Percentiles rank a stretch among this genome's conserved stretches.
phyloP scores from a whole-genome alignment of 2,329 filamentous ascomycete genomes.

The Aspergillus sergii region DNA sequence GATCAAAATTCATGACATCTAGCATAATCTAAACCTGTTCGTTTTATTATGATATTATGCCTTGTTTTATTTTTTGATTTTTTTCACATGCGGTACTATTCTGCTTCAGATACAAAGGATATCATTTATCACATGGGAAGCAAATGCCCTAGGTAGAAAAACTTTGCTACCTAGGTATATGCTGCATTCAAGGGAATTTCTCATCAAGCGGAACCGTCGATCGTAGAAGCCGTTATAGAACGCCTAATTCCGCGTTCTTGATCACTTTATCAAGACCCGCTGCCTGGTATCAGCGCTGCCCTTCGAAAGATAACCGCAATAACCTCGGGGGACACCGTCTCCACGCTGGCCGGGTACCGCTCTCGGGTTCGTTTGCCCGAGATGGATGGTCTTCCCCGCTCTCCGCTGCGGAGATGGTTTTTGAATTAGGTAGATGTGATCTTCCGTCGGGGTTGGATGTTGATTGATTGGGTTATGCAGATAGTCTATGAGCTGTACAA shows the following conservation, averaged over 20 bases:
- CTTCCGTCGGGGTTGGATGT: background rate
- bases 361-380: conserved; percentile 24
- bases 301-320: conserved; percentile 22
- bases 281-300: background rate
- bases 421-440: background rate
- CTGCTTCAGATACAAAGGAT: background rate
- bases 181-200: background rate
- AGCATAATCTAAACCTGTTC: background rate
- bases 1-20: background rate
- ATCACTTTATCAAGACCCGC: background rate
- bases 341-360: conserved; percentile 22
- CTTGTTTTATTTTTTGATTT: too few relatives aligned
- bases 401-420: conserved; percentile 2
- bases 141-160: background rate
- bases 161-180: background rate
- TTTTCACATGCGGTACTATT: background rate
- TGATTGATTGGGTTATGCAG: background rate
- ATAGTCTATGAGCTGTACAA: background rate
- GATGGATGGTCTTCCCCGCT: conserved; percentile 5
- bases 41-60: too few relatives aligned
- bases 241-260: conserved; percentile 10
- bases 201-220: background rate
- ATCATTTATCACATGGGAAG: background rate
- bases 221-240: background rate
- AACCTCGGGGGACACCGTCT: conserved; percentile 27